A percentile compares a stretch with the other conserved stretches of the same genome.
These are phyloP conservation scores for Umbelopsis vinacea DNA, from an alignment of 192 early-diverging fungal genomes.

Conservation along the genomic window DNA sequence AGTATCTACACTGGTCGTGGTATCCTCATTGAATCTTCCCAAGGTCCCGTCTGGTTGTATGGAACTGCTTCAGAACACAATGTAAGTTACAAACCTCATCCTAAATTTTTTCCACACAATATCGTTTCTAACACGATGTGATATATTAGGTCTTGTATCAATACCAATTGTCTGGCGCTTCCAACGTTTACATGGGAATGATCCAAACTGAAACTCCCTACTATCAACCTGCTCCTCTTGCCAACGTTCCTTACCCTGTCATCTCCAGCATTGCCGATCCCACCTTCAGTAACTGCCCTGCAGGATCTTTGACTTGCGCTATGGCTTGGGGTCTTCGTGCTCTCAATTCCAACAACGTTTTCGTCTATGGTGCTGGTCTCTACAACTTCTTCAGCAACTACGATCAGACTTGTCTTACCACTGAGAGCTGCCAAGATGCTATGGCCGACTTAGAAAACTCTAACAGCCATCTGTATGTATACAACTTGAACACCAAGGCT, in stretches of 20 bases:
- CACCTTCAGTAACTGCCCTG: conserved; percentile 31
- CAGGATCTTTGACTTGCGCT: conserved; percentile 15
- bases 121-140: neutral
- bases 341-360: conserved; percentile 34
- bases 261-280: conserved; percentile 36
- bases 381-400: conserved; percentile 51
- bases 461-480: conserved; percentile 4
- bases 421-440: conserved; percentile 34
- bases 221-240: conserved; percentile 39
- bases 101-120: conserved; percentile 39
- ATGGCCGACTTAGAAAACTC: conserved; percentile 23
- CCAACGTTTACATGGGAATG: conserved; percentile 44
- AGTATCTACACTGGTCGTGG: conserved; percentile 46
- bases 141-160: conserved; percentile 35
- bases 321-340: conserved; percentile 47
- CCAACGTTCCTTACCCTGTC: conserved; percentile 32
- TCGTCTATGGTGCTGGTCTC: conserved; percentile 48
- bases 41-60: conserved; percentile 42
- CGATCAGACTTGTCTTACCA: conserved; percentile 35
- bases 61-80: conserved; percentile 48
- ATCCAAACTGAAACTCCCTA: conserved; percentile 52
- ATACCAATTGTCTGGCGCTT: conserved; percentile 39
- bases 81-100: neutral
- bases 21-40: conserved; percentile 39
- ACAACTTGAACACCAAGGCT: conserved; percentile 34